phyloP scores from a whole-genome alignment of 2,329 filamentous ascomycete genomes.

The Aureobasidium sp. region DNA sequence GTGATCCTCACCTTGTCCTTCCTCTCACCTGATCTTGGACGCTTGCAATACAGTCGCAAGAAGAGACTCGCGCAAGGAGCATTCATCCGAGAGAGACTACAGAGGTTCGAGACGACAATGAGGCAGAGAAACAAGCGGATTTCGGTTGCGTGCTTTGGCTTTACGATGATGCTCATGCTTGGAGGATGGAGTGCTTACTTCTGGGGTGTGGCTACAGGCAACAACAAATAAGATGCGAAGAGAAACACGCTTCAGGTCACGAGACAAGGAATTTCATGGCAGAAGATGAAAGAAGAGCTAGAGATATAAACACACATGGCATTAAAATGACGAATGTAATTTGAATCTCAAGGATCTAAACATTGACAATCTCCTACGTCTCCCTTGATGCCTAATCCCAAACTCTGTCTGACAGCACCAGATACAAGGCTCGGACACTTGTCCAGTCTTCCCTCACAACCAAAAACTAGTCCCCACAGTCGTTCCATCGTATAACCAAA shows the following conservation, averaged over 20 bases:
- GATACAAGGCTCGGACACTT: neutral
- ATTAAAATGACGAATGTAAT: too few relatives aligned
- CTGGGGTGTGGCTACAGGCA: slow-evolving; percentile 52
- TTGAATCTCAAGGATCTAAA: neutral
- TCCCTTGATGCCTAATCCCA: neutral
- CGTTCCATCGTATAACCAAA: slow-evolving; percentile 5
- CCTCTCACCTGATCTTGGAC: slow-evolving; percentile 38
- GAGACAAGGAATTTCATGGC: too few relatives aligned
- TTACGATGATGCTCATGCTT: slow-evolving; percentile 41
- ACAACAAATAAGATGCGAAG: slow-evolving; percentile 29
- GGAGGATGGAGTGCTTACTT: slow-evolving; percentile 53
- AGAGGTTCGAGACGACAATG: slow-evolving; percentile 34
- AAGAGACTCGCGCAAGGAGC: slow-evolving; percentile 42
- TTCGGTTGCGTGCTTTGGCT: slow-evolving; percentile 39
- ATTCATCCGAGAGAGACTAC: slow-evolving; percentile 38
- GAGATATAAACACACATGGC: too few relatives aligned
- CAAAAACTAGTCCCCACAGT: neutral
- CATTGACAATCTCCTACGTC: neutral
- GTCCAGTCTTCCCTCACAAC: neutral
- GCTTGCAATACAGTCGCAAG: slow-evolving; percentile 54
- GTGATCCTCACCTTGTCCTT: slow-evolving; percentile 36
- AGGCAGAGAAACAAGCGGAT: slow-evolving; percentile 33
- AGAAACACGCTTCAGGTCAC: too few relatives aligned
- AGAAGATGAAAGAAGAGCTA: too few relatives aligned
- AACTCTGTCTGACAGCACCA: neutral